Conservation (phyloP, 2,329 filamentous ascomycete species). For the Monilinia laxa region DNA sequence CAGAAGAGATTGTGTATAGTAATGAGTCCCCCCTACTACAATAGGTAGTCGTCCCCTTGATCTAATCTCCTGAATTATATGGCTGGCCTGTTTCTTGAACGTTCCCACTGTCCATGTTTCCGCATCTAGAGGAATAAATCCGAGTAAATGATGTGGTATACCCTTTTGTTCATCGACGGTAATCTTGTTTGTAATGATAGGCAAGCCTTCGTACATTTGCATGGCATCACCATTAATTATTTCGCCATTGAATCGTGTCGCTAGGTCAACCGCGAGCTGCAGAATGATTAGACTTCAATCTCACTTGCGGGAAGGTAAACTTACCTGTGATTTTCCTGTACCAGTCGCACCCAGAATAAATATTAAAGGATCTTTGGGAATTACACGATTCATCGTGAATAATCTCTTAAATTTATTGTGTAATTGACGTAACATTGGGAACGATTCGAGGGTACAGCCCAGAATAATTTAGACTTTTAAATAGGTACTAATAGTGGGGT, state of each 20-base stretch:
- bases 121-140: constrained; percentile 71
- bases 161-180: constrained; percentile 70
- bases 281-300: constrained; percentile 23
- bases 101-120: constrained; percentile 79
- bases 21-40: constrained; percentile 90
- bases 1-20: constrained; percentile 86
- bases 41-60: constrained; percentile 79
- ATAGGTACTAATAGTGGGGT: background rate
- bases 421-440: constrained; percentile 29
- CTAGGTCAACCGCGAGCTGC: constrained; percentile 73
- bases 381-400: constrained; percentile 33
- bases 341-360: constrained; percentile 87
- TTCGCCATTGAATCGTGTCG: constrained; percentile 80
- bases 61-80: constrained; percentile 74
- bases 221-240: constrained; percentile 97
- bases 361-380: constrained; percentile 62
- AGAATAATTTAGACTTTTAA: background rate
- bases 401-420: constrained; percentile 24
- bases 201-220: constrained; percentile 91
- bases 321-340: constrained; percentile 87
- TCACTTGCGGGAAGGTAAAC: background rate
- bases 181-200: constrained; percentile 95
- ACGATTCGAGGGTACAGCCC: background rate
- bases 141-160: constrained; percentile 84
- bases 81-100: constrained; percentile 69